Conservation (phyloP, 23 red algal genomes). For the Chondrus crispus region DNA sequence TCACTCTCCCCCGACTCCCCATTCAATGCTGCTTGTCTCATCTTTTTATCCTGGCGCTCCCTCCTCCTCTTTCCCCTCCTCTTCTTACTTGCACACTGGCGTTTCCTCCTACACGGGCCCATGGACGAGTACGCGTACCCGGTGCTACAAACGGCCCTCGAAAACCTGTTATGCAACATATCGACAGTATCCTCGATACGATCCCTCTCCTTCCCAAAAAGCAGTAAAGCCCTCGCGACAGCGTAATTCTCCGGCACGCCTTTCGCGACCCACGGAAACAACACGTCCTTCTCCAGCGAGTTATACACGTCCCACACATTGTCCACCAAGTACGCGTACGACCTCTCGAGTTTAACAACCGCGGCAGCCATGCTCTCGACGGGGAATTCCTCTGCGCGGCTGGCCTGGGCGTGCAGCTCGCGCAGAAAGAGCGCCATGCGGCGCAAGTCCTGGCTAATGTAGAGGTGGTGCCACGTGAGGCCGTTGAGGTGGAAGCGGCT, state of each 20-base stretch:
- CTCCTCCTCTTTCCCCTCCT: neutral
- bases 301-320: conserved; percentile 57
- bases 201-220: conserved; percentile 39
- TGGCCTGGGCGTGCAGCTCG: neutral
- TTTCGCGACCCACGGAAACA: conserved; percentile 39
- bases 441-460: conserved; percentile 39
- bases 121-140: conserved; percentile 31
- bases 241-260: neutral
- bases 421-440: conserved; percentile 30
- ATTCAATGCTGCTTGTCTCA: neutral
- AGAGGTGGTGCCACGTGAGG: conserved; percentile 44
- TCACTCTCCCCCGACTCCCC: neutral
- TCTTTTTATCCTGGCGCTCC: neutral
- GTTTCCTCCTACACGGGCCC: neutral
- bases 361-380: neutral
- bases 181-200: conserved; percentile 17
- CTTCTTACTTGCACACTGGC: neutral
- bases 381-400: neutral
- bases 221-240: neutral
- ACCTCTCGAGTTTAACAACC: conserved; percentile 11
- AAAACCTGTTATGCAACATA: conserved; percentile 1
- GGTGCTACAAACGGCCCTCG: conserved; percentile 23
- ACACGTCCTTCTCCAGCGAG: conserved; percentile 25
- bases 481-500: conserved; percentile 38
- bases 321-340: conserved; percentile 20